Base-by-base conservation (phyloP, 345 rosid species). In the Diplotaxis tenuifolia region DNA sequence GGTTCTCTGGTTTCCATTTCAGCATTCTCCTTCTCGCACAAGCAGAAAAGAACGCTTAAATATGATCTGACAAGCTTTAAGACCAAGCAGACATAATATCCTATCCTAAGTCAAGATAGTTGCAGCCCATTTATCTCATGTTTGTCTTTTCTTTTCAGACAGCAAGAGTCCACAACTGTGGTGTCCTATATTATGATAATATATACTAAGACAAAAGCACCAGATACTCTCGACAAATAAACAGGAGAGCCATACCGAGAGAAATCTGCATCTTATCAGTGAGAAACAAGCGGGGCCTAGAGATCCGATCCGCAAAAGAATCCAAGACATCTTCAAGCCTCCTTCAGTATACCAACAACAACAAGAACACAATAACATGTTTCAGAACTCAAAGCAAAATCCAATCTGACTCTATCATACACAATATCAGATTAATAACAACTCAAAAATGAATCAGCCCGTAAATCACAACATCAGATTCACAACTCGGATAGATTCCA, bases 221-320 rank as follows among this genome's bases (percentile, higher is more conserved):
- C 25, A 23, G 25, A 23, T 23, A 23, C 25, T 23, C 25, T 23
- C 0, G 11, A 52, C 62, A 62, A 8, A 64, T 7, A 60, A 74
- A 52, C 23, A 9, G 61, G 58, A 79, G 25, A 52, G 50, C 84
- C 84, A 71, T 84, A 94, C 98, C 96, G 10, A 94, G 75, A 80
- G 98, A 88, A 83, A 94, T 89, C 75, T 78, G 90, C 86, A 95
- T 82, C 89, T 95, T 92, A 83, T 95, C 99, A 7, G 97, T 90
- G 58, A 83, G 82, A 80, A 83, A 92, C 64, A 95, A 83, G 65
- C 89, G 93, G 8, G 99, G 96, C 75, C 87, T 95, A 4, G 93
- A 83, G 25, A 95, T 80, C 65, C 90, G 87, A 75, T 95, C 99
- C 55, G 99, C 99, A 85, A 92, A 89, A 77, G 90, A 82, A 85